Evolutionary conservation across 306 rosid genomes (phyloP).

Genomic region (Medicago arabica): DNA sequence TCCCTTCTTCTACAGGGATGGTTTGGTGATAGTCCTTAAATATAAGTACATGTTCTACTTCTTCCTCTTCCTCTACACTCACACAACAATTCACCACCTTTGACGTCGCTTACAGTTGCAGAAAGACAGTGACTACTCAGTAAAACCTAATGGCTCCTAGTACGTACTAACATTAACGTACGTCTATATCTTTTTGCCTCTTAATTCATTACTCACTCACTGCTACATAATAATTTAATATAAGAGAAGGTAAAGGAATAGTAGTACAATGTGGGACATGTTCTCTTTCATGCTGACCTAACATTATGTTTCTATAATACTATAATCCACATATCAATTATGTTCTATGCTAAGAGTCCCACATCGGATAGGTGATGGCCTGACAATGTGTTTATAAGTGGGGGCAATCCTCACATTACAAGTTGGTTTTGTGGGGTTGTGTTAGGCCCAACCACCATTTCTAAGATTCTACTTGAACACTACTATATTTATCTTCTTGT

Average conservation of each 20-base stretch:
- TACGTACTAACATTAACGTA: slow-evolving; percentile 28
- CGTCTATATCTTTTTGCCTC: neutral
- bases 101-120: slow-evolving; percentile 57
- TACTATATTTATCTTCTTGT: neutral
- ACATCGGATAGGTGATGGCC: too few relatives aligned
- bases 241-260: too few relatives aligned
- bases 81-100: slow-evolving; percentile 50
- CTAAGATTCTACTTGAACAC: slow-evolving; percentile 3
- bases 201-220: too few relatives aligned
- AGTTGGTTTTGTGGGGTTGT: too few relatives aligned
- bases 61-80: neutral
- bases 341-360: too few relatives aligned
- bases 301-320: too few relatives aligned
- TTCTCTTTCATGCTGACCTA: too few relatives aligned
- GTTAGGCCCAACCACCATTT: too few relatives aligned
- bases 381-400: too few relatives aligned
- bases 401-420: too few relatives aligned
- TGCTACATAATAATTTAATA: too few relatives aligned
- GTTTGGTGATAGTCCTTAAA: slow-evolving; percentile 47
- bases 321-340: slow-evolving; percentile 23
- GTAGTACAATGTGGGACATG: too few relatives aligned
- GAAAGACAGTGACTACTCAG: slow-evolving; percentile 58
- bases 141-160: slow-evolving; percentile 62
- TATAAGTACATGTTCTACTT: slow-evolving; percentile 47
- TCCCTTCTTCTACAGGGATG: neutral